Conservation (phyloP, 2,329 filamentous ascomycete genomes). For the Beauveria varroae region DNA sequence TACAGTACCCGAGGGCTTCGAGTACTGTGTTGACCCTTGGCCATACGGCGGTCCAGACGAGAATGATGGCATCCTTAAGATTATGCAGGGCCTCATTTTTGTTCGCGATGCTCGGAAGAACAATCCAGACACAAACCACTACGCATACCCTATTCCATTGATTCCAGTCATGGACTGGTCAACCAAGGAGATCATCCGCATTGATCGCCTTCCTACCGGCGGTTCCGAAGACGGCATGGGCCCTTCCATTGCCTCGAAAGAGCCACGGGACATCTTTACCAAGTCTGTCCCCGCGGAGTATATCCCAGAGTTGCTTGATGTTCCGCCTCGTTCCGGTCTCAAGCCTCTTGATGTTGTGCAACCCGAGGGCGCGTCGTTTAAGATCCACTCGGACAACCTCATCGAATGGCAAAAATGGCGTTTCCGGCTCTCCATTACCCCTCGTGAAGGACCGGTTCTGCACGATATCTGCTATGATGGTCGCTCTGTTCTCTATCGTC, state of each 20-base stretch:
- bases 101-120: constrained; percentile 33
- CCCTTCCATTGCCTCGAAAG: constrained; percentile 25
- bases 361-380: constrained; percentile 60
- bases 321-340: constrained; percentile 40
- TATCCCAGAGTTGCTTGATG: constrained; percentile 41
- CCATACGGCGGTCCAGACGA: constrained; percentile 50
- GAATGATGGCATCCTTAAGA: constrained; percentile 32
- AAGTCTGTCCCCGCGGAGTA: constrained; percentile 36
- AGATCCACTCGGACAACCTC: constrained; percentile 39
- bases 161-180: constrained; percentile 51
- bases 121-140: constrained; percentile 53
- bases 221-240: constrained; percentile 38
- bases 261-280: constrained; percentile 39
- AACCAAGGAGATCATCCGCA: constrained; percentile 45
- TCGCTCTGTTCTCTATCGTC: constrained; percentile 56
- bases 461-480: constrained; percentile 63
- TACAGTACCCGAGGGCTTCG: constrained; percentile 35
- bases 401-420: constrained; percentile 61
- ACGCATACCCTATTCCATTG: constrained; percentile 52
- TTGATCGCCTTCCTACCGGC: constrained; percentile 49
- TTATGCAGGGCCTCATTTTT: constrained; percentile 45
- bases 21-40: constrained; percentile 50
- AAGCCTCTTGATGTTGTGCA: constrained; percentile 70
- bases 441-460: constrained; percentile 61
- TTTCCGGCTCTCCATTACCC: constrained; percentile 62